Evolutionary conservation across 1,139 yeast genomes (phyloP).

Genomic region (Yamadazyma kanchanaburiensis): DNA sequence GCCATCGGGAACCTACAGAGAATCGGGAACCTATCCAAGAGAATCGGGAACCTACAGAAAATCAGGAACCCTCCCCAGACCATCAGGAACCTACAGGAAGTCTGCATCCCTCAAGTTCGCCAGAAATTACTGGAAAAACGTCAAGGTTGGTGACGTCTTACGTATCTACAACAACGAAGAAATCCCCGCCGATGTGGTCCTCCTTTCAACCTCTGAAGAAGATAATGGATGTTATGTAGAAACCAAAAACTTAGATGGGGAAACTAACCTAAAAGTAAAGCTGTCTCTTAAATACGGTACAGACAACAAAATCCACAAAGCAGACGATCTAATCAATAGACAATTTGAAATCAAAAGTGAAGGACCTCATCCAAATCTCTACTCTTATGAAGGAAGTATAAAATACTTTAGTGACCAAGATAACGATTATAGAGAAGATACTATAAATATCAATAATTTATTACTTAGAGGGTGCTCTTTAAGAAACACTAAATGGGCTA

Average conservation of each 20-base stretch:
- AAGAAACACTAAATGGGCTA: conserved; percentile 54
- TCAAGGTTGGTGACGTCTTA: conserved; percentile 52
- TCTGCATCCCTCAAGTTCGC: conserved; percentile 26
- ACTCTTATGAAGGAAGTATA: conserved; percentile 54
- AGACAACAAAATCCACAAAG: conserved; percentile 30
- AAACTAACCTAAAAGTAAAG: conserved; percentile 55
- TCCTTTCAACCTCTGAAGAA: conserved; percentile 50
- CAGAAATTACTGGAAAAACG: conserved; percentile 49
- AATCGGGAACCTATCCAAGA: conserved; percentile 19
- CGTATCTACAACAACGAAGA: conserved; percentile 54
- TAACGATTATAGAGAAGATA: conserved; percentile 27
- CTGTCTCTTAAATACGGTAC: conserved; percentile 44
- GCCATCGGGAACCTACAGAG: conserved; percentile 7
- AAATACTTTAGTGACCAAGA: conserved; percentile 25
- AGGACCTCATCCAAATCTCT: conserved; percentile 54
- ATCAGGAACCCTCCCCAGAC: conserved; percentile 25
- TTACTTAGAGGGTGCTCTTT: conserved; percentile 51
- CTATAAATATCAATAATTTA: conserved; percentile 47
- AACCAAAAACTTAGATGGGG: conserved; percentile 61
- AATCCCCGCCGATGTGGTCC: conserved; percentile 54
- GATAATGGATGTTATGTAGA: conserved; percentile 56
- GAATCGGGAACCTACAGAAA: conserved; percentile 7
- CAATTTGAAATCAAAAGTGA: conserved; percentile 49
- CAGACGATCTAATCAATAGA: conserved; percentile 41
- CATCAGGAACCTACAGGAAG: conserved; percentile 6